Evolutionary conservation across 2,329 filamentous ascomycete genomes (phyloP).

Genomic region (Diplodia sapinea): DNA sequence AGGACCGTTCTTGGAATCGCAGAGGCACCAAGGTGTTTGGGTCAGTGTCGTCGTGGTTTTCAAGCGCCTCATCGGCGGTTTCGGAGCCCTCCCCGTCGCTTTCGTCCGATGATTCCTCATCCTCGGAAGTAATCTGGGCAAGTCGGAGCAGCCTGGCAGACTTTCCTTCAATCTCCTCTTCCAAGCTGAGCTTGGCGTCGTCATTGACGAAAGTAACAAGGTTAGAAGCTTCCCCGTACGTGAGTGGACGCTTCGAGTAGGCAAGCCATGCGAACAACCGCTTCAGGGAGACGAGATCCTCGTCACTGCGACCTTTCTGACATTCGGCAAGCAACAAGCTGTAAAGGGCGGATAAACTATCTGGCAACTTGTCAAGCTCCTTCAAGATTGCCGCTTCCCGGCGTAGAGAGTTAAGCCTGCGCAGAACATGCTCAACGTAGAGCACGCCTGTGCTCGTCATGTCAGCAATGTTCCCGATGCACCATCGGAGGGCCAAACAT

Average conservation of each 20-base stretch:
- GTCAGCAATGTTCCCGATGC: conserved; percentile 3
- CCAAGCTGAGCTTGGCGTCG: conserved; percentile 34
- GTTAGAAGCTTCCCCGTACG: conserved; percentile 34
- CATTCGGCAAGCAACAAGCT: conserved; percentile 35
- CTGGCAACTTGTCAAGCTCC: conserved; percentile 38
- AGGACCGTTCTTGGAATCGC: conserved; percentile 37
- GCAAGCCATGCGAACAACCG: conserved; percentile 38
- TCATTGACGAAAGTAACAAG: conserved; percentile 33
- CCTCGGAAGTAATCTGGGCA: conserved; percentile 17
- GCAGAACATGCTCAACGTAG: conserved; percentile 47
- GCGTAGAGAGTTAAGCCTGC: conserved; percentile 41
- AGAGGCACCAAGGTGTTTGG: conserved; percentile 32
- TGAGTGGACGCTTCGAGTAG: conserved; percentile 36
- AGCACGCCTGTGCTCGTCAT: conserved; percentile 41
- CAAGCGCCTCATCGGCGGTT: conserved; percentile 31
- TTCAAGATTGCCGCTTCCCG: conserved; percentile 45
- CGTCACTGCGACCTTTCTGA: conserved; percentile 33
- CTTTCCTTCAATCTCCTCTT: conserved; percentile 36
- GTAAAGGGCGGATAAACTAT: conserved; percentile 34
- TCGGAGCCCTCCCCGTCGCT: conserved; percentile 31
- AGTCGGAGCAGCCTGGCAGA: conserved; percentile 37
- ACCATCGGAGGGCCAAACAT: conserved; percentile 29
- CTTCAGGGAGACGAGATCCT: conserved; percentile 36
- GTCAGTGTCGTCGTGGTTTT: conserved; percentile 29
- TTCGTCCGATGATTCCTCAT: conserved; percentile 34